Percentiles rank a stretch among this genome's conserved stretches.
Evolutionary conservation across 2,329 filamentous ascomycete species (phyloP).

Genomic region (Exophiala alcalophila): DNA sequence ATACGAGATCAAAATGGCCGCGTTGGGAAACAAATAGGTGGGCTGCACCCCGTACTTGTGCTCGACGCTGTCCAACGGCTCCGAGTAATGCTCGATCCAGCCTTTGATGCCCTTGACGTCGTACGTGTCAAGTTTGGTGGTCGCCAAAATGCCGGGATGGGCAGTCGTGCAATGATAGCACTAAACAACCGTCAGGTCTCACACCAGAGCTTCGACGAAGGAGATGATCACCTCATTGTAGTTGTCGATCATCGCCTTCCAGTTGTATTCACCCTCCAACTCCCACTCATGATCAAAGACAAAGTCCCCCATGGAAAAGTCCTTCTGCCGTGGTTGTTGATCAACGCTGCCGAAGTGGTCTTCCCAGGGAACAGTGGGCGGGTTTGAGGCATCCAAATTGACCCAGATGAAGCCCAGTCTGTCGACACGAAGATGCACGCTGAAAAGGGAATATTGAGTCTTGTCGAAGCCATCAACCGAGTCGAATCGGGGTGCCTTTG

Average conservation of each 20-base stretch:
- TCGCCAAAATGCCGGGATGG: constrained; percentile 16
- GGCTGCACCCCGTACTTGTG: constrained; percentile 16
- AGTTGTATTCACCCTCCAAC: constrained; percentile 58
- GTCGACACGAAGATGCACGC: constrained; percentile 23
- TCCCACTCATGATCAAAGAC: constrained; percentile 58
- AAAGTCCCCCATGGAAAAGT: constrained; percentile 54
- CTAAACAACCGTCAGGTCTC: constrained; percentile 5
- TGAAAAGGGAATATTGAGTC: constrained; percentile 53
- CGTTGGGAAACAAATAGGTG: constrained; percentile 21
- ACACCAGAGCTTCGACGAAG: not conserved
- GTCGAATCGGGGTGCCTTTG: constrained; percentile 60
- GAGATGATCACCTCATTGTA: constrained; percentile 51
- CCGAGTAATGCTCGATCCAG: constrained; percentile 16
- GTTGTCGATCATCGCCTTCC: constrained; percentile 61
- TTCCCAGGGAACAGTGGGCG: constrained; percentile 48
- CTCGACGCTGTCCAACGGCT: constrained; percentile 10
- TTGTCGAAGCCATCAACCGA: constrained; percentile 57
- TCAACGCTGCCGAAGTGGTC: constrained; percentile 53
- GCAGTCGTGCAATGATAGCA: constrained; percentile 20
- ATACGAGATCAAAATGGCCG: constrained; percentile 18
- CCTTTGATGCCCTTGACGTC: constrained; percentile 11
- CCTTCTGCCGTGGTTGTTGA: constrained; percentile 44
- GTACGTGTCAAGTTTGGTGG: constrained; percentile 17
- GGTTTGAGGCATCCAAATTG: constrained; percentile 18
- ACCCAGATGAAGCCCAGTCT: constrained; percentile 27